Conservation (phyloP, 306 rosid genomes). For the Ormosia emarginata region DNA sequence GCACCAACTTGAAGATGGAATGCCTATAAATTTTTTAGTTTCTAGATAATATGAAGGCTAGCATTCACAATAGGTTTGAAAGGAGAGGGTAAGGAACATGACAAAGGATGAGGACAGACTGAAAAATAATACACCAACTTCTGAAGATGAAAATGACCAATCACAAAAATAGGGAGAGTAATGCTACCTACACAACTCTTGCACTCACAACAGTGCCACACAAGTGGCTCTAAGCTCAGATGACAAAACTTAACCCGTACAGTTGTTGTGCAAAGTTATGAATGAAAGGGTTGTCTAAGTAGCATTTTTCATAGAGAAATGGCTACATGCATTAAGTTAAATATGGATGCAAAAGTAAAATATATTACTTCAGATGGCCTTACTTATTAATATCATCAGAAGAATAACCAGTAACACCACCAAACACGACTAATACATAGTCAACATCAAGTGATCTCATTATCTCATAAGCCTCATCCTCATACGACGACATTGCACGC, state of each 20-base stretch:
- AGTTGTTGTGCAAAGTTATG: neutral
- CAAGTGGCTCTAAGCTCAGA: neutral
- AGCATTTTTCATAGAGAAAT: conserved; percentile 3
- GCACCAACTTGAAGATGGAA: neutral
- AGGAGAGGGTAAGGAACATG: neutral
- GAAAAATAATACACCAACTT: neutral
- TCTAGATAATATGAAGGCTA: neutral
- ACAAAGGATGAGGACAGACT: neutral
- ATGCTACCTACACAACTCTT: conserved; percentile 13
- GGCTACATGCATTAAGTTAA: neutral
- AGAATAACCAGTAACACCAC: conserved; percentile 99
- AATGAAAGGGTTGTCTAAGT: neutral
- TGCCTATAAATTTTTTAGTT: neutral
- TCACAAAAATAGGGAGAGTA: neutral
- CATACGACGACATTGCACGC: conserved; percentile 98
- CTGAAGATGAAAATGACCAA: conserved; percentile 5
- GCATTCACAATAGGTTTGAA: neutral
- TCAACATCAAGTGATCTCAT: conserved; percentile 93
- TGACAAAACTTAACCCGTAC: neutral
- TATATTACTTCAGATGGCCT: conserved; percentile 30
- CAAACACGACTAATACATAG: conserved; percentile 95
- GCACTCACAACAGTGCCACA: neutral
- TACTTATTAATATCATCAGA: conserved; percentile 99
- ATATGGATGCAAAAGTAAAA: neutral
- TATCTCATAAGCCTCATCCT: conserved; percentile 93